Base-by-base conservation (phyloP, 2,329 filamentous ascomycete genomes). In the Chaetomium sp. region DNA sequence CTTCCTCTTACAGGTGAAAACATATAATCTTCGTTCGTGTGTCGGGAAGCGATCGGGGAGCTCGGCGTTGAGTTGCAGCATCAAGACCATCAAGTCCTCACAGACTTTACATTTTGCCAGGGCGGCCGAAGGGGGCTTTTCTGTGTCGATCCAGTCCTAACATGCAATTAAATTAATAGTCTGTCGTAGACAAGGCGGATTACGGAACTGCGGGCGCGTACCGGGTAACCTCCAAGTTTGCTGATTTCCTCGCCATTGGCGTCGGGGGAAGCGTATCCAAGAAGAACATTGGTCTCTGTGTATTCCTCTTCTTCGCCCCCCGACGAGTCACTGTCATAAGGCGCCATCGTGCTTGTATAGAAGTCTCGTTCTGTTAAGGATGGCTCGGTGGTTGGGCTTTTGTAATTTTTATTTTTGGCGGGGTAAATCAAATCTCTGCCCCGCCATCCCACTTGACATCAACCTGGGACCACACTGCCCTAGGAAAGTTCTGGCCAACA, bases 51-150 rank as follows among this genome's bases (percentile, higher is more conserved):
- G 80, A 54, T 92, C 87, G 11, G 91, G 91, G 3, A 97, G 79
- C 68, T 96, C 91, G 65, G 84, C 91, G 71, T 99, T 90, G 34
- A 99, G 80, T 71, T 99, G 91, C 47, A 99, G 80, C 3, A 99
- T 81, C 9, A 97, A 79, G 1, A 84, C 85, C 82, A 96, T 90
- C 52, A 89, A 73, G 52, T 85, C 81, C 62, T 90, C 88, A 81
- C 94, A 99, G 62, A 88, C 80, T 72, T 88, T 90, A 76, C 94
- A 99, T 72, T 85, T 87, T 27, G 88, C 90, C 8, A 95, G 79
- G 0, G 85, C 76, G 32, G 87, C 87, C 1, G 89, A 88, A 6
- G 92, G 88, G 4, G 87, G 77, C 42, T 79, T 81, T 52, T 78
- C 74, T n/a, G 79, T 72, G 63, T 91, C 86, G 40, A 96, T 76